Evolutionary conservation across 257 asterid genomes (phyloP).

Genomic region (Coffea eugenioides): DNA sequence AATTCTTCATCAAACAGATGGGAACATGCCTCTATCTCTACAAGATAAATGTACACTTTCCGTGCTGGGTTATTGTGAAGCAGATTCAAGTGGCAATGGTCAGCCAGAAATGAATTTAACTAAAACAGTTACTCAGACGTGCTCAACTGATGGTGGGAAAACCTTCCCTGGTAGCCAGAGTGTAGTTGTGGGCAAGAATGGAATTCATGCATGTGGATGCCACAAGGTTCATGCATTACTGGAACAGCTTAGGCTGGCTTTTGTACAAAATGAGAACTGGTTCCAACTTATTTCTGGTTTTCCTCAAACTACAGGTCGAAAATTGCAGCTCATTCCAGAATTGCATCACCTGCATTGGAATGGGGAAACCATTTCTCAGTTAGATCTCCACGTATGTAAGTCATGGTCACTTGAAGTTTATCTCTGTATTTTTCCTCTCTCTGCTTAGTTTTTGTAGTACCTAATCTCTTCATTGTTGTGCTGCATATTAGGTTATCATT

Average conservation of each 20-base stretch:
- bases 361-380: constrained; percentile 33
- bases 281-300: constrained; percentile 44
- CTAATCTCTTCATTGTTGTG: constrained; percentile 22
- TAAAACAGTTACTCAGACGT: constrained; percentile 13
- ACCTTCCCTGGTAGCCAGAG: constrained; percentile 10
- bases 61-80: constrained; percentile 58
- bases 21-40: constrained; percentile 56
- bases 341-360: constrained; percentile 78
- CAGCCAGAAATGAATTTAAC: constrained; percentile 25
- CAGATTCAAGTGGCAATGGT: constrained; percentile 33
- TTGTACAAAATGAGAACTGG: constrained; percentile 40
- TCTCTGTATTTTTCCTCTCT: constrained; percentile 7
- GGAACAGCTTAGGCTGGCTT: constrained; percentile 32
- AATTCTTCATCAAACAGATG: constrained; percentile 51
- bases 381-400: constrained; percentile 99
- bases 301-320: constrained; percentile 30
- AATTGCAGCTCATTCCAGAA: constrained; percentile 45
- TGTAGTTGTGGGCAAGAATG: constrained; percentile 17
- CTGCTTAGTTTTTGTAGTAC: constrained; percentile 13
- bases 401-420: constrained; percentile 33
- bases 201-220: constrained; percentile 58
- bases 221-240: constrained; percentile 35
- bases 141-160: constrained; percentile 23
- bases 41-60: constrained; percentile 61
- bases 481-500: constrained; percentile 52